These are phyloP conservation scores for Oldenlandia corymbosa DNA, from an alignment of 257 asterid species.

Conservation along the genomic window DNA sequence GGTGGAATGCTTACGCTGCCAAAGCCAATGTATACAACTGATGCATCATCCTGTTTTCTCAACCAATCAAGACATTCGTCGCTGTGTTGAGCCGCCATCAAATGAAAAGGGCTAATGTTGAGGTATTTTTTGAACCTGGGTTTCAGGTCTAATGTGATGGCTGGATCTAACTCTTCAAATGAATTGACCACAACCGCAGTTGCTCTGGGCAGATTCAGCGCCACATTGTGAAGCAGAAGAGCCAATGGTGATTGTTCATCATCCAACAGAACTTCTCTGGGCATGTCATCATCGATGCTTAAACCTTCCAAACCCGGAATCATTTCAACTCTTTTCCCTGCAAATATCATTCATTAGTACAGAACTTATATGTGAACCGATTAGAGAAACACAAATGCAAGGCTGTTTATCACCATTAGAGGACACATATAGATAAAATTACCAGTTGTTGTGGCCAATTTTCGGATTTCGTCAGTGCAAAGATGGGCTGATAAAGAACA, in stretches of 20 bases:
- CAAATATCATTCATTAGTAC: no score
- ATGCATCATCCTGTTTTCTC: neutral
- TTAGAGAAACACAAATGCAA: no score
- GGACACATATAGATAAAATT: no score
- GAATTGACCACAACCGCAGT: neutral
- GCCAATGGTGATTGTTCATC: constrained; percentile 1
- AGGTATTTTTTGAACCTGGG: neutral
- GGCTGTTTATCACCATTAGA: no score
- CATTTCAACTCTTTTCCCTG: neutral
- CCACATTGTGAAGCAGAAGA: neutral
- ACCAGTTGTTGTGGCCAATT: neutral
- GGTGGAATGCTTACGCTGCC: constrained; percentile 3
- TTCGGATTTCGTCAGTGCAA: constrained; percentile 1
- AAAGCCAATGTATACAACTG: constrained; percentile 12
- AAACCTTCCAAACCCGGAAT: neutral
- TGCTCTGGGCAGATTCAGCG: neutral
- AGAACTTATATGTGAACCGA: no score
- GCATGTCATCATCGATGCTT: neutral
- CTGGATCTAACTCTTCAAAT: constrained; percentile 1
- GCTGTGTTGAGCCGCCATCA: no score
- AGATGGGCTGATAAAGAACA: constrained; percentile 4
- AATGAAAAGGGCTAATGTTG: neutral
- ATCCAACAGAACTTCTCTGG: neutral
- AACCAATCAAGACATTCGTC: constrained; percentile 5
- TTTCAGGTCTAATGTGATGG: neutral